phyloP scores from a whole-genome alignment of 1,284 basidiomycete genomes.

The Rhodotorula sp. region DNA sequence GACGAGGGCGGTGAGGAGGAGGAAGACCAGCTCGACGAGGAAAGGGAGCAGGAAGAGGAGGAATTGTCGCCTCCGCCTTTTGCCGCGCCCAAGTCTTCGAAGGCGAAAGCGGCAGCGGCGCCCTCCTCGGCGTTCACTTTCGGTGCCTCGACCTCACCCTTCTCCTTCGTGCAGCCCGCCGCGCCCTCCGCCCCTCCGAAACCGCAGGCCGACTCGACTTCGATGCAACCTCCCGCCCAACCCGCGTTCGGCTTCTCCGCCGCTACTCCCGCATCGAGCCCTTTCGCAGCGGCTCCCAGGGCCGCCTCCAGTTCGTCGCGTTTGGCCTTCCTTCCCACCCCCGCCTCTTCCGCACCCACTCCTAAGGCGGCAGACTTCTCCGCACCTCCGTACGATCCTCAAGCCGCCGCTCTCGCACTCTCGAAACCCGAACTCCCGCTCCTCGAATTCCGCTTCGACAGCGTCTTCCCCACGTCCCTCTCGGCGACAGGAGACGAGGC shows the following conservation, averaged over 20 bases:
- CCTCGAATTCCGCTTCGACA: constrained; percentile 5
- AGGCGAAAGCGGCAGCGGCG: too few species aligned
- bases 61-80: neutral
- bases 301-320: too few species aligned
- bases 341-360: neutral
- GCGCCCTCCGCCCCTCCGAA: neutral
- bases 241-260: too few species aligned
- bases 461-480: neutral
- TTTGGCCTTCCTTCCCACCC: neutral
- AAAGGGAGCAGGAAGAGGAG: neutral
- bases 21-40: neutral
- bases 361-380: neutral
- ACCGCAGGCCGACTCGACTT: too few species aligned
- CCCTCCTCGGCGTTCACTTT: neutral
- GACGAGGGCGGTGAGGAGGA: neutral
- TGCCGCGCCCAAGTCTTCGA: neutral
- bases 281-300: too few species aligned
- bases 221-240: too few species aligned
- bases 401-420: constrained; percentile 1
- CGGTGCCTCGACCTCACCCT: neutral
- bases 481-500: neutral
- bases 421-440: constrained; percentile 1
- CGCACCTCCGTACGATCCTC: neutral
- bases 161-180: neutral
- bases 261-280: too few species aligned